These are phyloP conservation scores for Phytophthora aleatoria DNA, from an alignment of 352 stramenopile genomes.

Conservation along the genomic window DNA sequence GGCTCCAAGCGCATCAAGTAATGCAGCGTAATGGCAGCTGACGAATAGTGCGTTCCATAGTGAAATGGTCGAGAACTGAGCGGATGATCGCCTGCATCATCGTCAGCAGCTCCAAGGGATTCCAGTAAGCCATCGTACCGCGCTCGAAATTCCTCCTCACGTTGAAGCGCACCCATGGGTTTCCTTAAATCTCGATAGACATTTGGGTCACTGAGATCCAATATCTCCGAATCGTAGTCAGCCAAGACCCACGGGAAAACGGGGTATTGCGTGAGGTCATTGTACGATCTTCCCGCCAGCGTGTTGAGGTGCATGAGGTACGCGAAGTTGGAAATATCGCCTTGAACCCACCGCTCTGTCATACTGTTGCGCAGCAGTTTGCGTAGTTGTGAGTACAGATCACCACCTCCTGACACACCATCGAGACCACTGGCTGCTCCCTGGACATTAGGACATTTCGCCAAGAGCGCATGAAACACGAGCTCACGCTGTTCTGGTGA, in stretches of 20 bases:
- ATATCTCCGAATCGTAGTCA: constrained; percentile 93
- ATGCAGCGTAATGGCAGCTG: constrained; percentile 95
- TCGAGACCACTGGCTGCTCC: constrained; percentile 69
- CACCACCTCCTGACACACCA: constrained; percentile 43
- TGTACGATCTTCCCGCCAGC: constrained; percentile 95
- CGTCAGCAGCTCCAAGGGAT: constrained; percentile 20
- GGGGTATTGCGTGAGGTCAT: constrained; percentile 98
- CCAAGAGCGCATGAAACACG: constrained; percentile 78
- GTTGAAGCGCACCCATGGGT: constrained; percentile 97
- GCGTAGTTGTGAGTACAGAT: constrained; percentile 70
- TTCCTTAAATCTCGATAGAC: constrained; percentile 97
- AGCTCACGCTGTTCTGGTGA: constrained; percentile 62
- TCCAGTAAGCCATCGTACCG: constrained; percentile 72
- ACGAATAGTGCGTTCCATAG: constrained; percentile 96
- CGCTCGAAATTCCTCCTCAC: constrained; percentile 76
- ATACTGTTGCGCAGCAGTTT: constrained; percentile 79
- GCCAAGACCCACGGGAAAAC: constrained; percentile 98
- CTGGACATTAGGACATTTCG: constrained; percentile 72
- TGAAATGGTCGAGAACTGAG: constrained; percentile 83
- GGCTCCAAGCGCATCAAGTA: constrained; percentile 98
- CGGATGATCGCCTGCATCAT: constrained; percentile 38
- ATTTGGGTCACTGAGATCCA: constrained; percentile 92
- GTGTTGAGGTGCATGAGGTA: constrained; percentile 98
- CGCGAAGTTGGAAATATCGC: constrained; percentile 91
- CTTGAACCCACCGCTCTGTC: constrained; percentile 76